A percentile compares a stretch with the other conserved stretches of the same genome.
Conservation (phyloP, 2,329 filamentous ascomycete species). For the Aplosporella prunicola region DNA sequence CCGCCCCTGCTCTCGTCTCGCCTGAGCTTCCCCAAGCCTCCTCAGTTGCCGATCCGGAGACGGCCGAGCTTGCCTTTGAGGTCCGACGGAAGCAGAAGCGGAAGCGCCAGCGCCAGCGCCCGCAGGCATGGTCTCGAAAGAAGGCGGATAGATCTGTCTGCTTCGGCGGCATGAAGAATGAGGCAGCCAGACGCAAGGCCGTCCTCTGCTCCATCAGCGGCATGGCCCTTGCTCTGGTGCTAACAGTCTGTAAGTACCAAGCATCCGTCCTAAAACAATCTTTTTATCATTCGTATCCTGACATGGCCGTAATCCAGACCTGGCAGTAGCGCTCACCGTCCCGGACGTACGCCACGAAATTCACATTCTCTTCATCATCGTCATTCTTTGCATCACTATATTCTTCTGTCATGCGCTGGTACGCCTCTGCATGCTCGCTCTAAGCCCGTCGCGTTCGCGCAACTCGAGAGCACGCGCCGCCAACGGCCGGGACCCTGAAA, state of each 20-base stretch:
- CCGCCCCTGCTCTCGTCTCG: too few relatives aligned
- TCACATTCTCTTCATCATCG: conserved; percentile 68
- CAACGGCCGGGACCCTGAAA: conserved; percentile 39
- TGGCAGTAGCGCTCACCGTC: conserved; percentile 60
- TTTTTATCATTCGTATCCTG: neutral
- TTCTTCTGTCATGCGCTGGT: conserved; percentile 75
- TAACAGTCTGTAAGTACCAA: conserved; percentile 1
- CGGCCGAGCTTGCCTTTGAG: conserved; percentile 3
- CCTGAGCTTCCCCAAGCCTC: too few relatives aligned
- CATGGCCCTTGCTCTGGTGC: neutral
- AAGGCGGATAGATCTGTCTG: neutral
- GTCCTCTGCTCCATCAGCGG: too few relatives aligned
- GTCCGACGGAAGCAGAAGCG: neutral
- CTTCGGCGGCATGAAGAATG: neutral
- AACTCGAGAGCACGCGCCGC: conserved; percentile 14
- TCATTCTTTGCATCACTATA: conserved; percentile 63
- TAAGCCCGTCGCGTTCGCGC: conserved; percentile 26
- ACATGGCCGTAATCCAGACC: conserved; percentile 52
- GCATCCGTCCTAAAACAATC: neutral
- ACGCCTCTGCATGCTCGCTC: conserved; percentile 58
- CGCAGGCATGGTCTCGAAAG: neutral
- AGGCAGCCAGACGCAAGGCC: neutral
- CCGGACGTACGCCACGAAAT: conserved; percentile 59
- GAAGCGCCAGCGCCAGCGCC: neutral
- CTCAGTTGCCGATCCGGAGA: conserved; percentile 10